phyloP scores from a whole-genome alignment of 2,329 filamentous ascomycete genomes.

The Polychaeton citri region DNA sequence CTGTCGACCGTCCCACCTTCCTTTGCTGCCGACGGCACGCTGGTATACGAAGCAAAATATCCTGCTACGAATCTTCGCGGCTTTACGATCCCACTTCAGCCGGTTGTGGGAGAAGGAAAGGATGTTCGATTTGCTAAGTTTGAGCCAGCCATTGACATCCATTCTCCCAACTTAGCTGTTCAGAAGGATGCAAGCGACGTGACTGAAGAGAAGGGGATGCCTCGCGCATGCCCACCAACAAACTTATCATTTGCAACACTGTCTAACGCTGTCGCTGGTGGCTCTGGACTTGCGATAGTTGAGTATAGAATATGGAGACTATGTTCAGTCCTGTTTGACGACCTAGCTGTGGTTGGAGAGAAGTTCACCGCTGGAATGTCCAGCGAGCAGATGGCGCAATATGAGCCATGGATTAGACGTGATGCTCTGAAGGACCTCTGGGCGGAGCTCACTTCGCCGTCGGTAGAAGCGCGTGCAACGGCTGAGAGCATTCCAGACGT shows the following conservation, averaged over 20 bases:
- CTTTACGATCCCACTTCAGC: constrained; percentile 41
- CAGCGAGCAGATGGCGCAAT: constrained; percentile 27
- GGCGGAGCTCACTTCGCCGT: constrained; percentile 32
- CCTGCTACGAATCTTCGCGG: constrained; percentile 25
- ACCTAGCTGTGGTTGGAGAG: constrained; percentile 25
- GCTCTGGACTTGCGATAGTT: constrained; percentile 28
- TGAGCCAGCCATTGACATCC: not conserved
- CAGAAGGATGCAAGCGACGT: not conserved
- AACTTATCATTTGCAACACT: constrained; percentile 39
- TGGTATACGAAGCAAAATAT: constrained; percentile 47
- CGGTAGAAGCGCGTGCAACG: constrained; percentile 34
- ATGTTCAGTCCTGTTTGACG: constrained; percentile 74
- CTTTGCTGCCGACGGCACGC: constrained; percentile 62
- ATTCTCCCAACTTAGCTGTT: not conserved
- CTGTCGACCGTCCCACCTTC: constrained; percentile 63
- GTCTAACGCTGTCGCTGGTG: constrained; percentile 19
- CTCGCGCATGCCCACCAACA: constrained; percentile 40
- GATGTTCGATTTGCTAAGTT: constrained; percentile 55
- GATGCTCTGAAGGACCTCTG: constrained; percentile 56
- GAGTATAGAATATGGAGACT: constrained; percentile 76
- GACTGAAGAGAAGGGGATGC: constrained; percentile 33
- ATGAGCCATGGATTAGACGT: constrained; percentile 29
- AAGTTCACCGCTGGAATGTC: constrained; percentile 26
- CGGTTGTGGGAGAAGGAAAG: constrained; percentile 49
- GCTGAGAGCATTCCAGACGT: constrained; percentile 58